Percentiles rank a stretch among this genome's conserved stretches.
Conservation (phyloP, 1,284 basidiomycete species). For the Polyporus tsugae region DNA sequence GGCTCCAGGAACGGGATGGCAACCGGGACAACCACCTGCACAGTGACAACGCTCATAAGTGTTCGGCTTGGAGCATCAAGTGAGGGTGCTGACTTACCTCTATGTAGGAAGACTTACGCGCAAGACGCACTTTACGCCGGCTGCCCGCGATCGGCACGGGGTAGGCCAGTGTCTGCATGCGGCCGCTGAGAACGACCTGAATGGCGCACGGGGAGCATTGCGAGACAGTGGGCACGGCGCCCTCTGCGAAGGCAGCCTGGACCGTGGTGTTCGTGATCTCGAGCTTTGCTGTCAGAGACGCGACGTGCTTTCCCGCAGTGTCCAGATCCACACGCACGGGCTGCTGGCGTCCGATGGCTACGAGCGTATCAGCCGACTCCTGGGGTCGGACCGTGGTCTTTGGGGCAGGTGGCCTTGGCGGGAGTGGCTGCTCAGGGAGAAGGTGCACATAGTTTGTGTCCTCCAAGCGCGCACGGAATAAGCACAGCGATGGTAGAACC, state of each 20-base stretch:
- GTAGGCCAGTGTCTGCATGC: slow-evolving; percentile 42
- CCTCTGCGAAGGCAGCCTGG: slow-evolving; percentile 32
- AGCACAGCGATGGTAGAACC: too few relatives aligned
- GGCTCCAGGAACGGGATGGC: slow-evolving; percentile 38
- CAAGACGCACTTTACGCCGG: slow-evolving; percentile 50
- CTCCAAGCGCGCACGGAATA: neutral
- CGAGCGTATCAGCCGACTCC: neutral
- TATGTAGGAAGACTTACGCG: slow-evolving; percentile 59
- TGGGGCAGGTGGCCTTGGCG: neutral
- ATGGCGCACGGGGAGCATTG: slow-evolving; percentile 48
- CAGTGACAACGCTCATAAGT: too few relatives aligned
- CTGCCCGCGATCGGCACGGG: slow-evolving; percentile 46
- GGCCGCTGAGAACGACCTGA: slow-evolving; percentile 38
- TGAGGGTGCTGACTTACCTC: slow-evolving; percentile 49
- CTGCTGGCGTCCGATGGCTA: slow-evolving; percentile 36
- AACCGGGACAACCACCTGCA: slow-evolving; percentile 41
- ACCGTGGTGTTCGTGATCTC: slow-evolving; percentile 37
- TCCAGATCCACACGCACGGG: slow-evolving; percentile 35
- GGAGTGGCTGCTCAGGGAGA: neutral
- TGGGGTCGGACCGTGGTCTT: neutral
- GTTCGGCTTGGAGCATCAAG: slow-evolving; percentile 12
- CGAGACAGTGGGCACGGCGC: slow-evolving; percentile 29
- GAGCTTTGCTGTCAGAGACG: slow-evolving; percentile 36
- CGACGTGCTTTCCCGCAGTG: neutral
- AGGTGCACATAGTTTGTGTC: slow-evolving; percentile 5